phyloP scores from a whole-genome alignment of 75 land plant genomes.

The Isoetes taiwanensis region DNA sequence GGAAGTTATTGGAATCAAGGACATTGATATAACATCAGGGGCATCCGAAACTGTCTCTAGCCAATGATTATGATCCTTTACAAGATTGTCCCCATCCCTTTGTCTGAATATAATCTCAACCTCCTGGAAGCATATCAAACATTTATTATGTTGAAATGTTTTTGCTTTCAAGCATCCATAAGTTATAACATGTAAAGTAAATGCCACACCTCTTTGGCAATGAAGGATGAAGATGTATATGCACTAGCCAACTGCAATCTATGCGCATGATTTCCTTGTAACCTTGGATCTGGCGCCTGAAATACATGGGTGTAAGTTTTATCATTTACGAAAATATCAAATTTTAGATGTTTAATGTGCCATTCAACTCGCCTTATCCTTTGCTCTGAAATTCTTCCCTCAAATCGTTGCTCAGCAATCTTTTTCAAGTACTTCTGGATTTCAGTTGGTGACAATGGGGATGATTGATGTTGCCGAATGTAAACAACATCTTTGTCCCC shows the following conservation, averaged over 20 bases:
- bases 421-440: slow-evolving; percentile 39
- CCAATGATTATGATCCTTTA: slow-evolving; percentile 53
- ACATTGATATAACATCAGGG: slow-evolving; percentile 69
- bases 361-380: neutral
- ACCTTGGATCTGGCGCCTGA: too few species aligned
- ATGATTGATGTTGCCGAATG: slow-evolving; percentile 41
- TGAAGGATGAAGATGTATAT: slow-evolving; percentile 4
- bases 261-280: slow-evolving; percentile 8
- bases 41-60: slow-evolving; percentile 42
- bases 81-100: slow-evolving; percentile 41
- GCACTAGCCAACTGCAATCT: slow-evolving; percentile 1
- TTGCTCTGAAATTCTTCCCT: neutral
- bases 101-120: slow-evolving; percentile 27
- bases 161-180: neutral
- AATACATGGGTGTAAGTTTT: too few species aligned
- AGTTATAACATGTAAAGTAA: neutral
- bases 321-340: neutral
- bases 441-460: slow-evolving; percentile 32
- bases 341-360: neutral
- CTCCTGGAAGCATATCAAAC: slow-evolving; percentile 31
- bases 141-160: neutral
- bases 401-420: slow-evolving; percentile 45
- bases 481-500: slow-evolving; percentile 72
- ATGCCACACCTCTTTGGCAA: slow-evolving; percentile 15
- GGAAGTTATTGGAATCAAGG: slow-evolving; percentile 65